Evolutionary conservation across 306 rosid genomes (phyloP), one percentile per base, ranked within the genome.

Genomic region (Cajanus cajan): DNA sequence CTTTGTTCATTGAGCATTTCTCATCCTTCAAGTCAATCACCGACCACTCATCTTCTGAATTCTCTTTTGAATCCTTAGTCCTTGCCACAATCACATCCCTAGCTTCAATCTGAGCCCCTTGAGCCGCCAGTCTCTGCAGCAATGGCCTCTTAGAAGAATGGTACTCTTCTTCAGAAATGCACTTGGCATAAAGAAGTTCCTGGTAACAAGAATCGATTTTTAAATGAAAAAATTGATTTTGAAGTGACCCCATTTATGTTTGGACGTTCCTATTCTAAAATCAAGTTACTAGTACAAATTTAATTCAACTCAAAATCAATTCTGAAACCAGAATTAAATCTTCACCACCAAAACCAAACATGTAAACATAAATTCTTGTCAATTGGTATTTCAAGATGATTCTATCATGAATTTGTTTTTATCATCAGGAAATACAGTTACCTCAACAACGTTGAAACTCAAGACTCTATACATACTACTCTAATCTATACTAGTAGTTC

Each of bases 11-110:
- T 43, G 82, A 71, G 70, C 86, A 54, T 13, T 86, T 78, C 47
- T 93, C 99, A 62, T 90, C 99, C 78, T 88, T 89, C 78, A 95
- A 87, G 79, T 95, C 98, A 75, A 95, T 95, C 7, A 86, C 90
- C 0, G 97, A 89, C 98, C 99, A 93, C 65, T 91, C 93, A 70
- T 90, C 97, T 6, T 90, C 97, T 28, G 86, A 34, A 71, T 58
- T 83, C 81, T 87, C 90, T 52, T 82, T 92, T 4, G 73, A 15
- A 1, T 72, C 89, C 21, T 80, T 90, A 0, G 80, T 14, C 36
- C 59, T 87, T 39, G 82, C 88, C 11, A 77, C 81, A 8, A 91
- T 86, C 50, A 91, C 92, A 77, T 93, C 97, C 44, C 77, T 89
- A 25, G 96, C 89, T 18, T 88, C 94, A 73, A 95, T 88, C 74